A percentile compares a stretch with the other conserved stretches of the same genome.
Conservation (phyloP, 2,329 filamentous ascomycete species). For the Microsporum audouinii region DNA sequence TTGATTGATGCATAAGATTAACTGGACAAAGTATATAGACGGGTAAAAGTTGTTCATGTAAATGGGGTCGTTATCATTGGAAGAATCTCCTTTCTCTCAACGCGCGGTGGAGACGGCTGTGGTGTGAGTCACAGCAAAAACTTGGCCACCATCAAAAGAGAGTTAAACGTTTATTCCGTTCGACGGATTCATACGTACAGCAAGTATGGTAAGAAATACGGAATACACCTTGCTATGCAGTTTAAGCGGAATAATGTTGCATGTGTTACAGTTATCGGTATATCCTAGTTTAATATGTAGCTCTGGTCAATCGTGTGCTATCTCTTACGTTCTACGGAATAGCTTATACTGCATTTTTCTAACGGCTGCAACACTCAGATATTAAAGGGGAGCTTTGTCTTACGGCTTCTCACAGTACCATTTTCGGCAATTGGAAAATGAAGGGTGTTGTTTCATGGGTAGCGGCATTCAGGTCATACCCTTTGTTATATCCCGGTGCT, state of each 20-base stretch:
- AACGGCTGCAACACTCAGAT: not conserved
- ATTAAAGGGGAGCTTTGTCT: not conserved
- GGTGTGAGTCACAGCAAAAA: not conserved
- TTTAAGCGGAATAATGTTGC: too few species aligned
- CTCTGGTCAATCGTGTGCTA: too few species aligned
- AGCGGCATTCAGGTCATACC: not conserved
- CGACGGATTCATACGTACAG: not conserved
- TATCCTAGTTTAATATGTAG: too few species aligned
- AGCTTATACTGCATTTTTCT: not conserved
- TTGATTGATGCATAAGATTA: not conserved
- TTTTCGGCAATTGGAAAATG: not conserved
- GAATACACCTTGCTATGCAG: too few species aligned
- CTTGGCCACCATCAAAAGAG: not conserved
- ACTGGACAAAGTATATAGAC: not conserved
- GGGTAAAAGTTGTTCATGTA: not conserved
- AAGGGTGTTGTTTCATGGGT: not conserved
- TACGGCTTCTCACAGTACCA: not conserved
- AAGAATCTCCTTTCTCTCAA: not conserved
- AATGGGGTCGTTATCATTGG: not conserved
- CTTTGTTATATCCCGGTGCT: not conserved
- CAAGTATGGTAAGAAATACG: too few species aligned
- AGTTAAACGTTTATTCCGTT: not conserved
- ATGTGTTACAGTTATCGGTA: too few species aligned
- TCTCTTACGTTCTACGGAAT: too few species aligned
- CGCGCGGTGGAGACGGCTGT: not conserved